Percentiles rank a stretch among this genome's conserved stretches.
These are phyloP conservation scores for Poronia punctata DNA, from an alignment of 495 filamentous ascomycete species.

Conservation along the genomic window DNA sequence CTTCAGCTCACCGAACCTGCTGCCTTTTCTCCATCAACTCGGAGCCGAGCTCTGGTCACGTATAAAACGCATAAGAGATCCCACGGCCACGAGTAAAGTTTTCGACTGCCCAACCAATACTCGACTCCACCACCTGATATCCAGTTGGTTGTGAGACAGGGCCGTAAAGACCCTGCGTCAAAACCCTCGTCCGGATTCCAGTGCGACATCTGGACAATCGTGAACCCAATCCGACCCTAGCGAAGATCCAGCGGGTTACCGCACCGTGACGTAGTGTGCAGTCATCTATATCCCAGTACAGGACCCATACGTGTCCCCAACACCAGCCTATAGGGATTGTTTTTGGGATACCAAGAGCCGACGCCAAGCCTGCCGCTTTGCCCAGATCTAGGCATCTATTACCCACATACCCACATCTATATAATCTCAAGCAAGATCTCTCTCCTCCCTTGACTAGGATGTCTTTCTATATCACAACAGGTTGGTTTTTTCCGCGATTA, in stretches of 20 bases:
- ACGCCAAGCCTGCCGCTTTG: neutral
- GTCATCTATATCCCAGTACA: slow-evolving; percentile 1
- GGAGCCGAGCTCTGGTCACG: too few species aligned
- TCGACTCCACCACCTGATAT: too few species aligned
- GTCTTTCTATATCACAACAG: slow-evolving; percentile 25
- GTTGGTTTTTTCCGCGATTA: too few species aligned
- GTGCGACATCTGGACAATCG: neutral
- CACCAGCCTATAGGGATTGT: too few species aligned
- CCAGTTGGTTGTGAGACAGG: too few species aligned
- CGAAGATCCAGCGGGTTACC: neutral
- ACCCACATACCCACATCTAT: slow-evolving; percentile 2
- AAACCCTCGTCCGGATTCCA: too few species aligned
- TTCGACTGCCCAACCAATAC: too few species aligned
- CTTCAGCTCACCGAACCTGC: too few species aligned
- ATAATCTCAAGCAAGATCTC: slow-evolving; percentile 4
- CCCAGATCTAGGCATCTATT: slow-evolving; percentile 1
- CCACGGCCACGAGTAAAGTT: too few species aligned
- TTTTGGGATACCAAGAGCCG: too few species aligned
- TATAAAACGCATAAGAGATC: too few species aligned
- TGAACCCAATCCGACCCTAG: neutral
- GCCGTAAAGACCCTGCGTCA: slow-evolving; percentile 12
- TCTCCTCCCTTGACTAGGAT: slow-evolving; percentile 8
- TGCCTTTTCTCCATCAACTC: too few species aligned
- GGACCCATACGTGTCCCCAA: slow-evolving; percentile 1
- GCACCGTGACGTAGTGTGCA: slow-evolving; percentile 10